A percentile compares a stretch with the other conserved stretches of the same genome.
These are phyloP conservation scores for Colletotrichum melonis DNA, from an alignment of 2,329 filamentous ascomycete species.

Conservation along the genomic window DNA sequence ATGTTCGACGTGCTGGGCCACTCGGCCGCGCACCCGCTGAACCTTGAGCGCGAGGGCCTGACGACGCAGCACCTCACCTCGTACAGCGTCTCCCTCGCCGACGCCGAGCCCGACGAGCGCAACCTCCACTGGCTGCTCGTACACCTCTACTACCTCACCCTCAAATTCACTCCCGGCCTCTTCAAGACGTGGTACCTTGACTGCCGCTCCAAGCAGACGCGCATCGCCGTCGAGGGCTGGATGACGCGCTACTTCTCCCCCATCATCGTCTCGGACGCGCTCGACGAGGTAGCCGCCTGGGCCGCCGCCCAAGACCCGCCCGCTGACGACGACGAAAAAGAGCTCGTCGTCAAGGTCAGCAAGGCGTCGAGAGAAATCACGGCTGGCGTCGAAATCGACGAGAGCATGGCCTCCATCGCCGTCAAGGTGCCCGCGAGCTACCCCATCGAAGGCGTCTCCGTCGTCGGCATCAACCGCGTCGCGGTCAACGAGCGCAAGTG, in stretches of 20 bases:
- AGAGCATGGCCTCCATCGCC: constrained; percentile 84
- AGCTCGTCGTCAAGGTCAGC: constrained; percentile 77
- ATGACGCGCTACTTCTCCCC: constrained; percentile 86
- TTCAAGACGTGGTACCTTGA: constrained; percentile 89
- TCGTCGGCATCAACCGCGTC: constrained; percentile 83
- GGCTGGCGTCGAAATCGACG: constrained; percentile 88
- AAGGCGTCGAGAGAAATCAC: constrained; percentile 79
- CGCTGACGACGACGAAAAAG: constrained; percentile 62
- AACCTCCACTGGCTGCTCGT: constrained; percentile 87
- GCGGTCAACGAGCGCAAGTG: constrained; percentile 92
- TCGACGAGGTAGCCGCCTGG: constrained; percentile 79
- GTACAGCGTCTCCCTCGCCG: constrained; percentile 64
- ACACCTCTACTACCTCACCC: constrained; percentile 85
- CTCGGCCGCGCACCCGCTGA: constrained; percentile 77
- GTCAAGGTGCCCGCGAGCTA: constrained; percentile 85
- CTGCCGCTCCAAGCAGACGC: constrained; percentile 83
- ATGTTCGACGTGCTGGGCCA: constrained; percentile 88
- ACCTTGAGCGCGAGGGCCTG: constrained; percentile 76
- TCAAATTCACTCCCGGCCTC: constrained; percentile 81
- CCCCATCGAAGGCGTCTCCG: constrained; percentile 82
- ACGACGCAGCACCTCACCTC: constrained; percentile 64
- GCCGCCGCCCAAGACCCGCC: constrained; percentile 62
- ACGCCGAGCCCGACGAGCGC: constrained; percentile 72
- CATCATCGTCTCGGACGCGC: constrained; percentile 71
- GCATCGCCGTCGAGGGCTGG: constrained; percentile 83